A percentile compares a stretch with the other conserved stretches of the same genome.
These are phyloP conservation scores for Pleurozium schreberi DNA, from an alignment of 225 moss, liverwort and hornwort species.

Conservation along the genomic window DNA sequence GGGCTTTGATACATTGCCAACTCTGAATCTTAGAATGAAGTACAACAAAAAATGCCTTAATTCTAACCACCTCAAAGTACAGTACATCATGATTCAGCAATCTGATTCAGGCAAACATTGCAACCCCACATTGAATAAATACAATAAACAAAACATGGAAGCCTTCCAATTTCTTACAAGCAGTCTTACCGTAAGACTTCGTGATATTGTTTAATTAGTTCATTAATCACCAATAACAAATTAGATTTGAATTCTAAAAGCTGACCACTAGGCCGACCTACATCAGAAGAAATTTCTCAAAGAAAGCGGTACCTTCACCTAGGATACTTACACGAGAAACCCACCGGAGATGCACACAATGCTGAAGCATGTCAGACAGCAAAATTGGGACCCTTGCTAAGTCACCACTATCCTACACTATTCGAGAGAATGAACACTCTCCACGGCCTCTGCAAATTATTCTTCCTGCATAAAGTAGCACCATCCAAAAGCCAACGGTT, in stretches of 20 bases:
- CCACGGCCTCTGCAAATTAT: background rate
- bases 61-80: background rate
- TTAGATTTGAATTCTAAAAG: background rate
- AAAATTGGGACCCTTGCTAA: slow-evolving; percentile 22
- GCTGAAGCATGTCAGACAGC: slow-evolving; percentile 7
- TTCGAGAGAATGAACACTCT: background rate
- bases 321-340: slow-evolving; percentile 15
- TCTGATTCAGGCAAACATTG: background rate
- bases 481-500: slow-evolving; percentile 1
- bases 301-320: background rate
- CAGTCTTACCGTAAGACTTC: background rate
- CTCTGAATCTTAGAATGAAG: background rate
- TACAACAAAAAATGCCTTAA: background rate
- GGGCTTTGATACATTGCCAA: background rate
- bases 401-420: background rate
- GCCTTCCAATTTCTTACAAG: background rate
- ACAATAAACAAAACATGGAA: background rate
- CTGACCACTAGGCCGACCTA: background rate
- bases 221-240: background rate
- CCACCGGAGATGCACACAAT: slow-evolving; percentile 1
- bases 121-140: background rate
- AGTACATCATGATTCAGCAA: background rate
- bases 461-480: slow-evolving; percentile 14
- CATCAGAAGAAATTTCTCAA: background rate
- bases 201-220: background rate